phyloP scores from a whole-genome alignment of 805 yeast species.

The Saccharomycopsis malanga region DNA sequence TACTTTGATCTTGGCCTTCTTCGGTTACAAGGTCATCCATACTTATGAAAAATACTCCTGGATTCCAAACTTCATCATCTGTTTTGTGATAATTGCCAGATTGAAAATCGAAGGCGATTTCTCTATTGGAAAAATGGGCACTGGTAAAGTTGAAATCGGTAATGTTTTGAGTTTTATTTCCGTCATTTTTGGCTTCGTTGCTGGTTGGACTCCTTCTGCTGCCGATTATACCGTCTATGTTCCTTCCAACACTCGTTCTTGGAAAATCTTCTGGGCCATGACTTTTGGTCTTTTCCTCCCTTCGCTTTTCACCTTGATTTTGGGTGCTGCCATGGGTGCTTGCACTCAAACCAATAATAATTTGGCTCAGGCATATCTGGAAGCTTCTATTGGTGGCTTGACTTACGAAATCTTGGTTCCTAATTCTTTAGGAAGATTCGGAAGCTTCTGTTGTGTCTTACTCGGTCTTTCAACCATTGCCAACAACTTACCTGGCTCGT shows the following conservation, averaged over 20 bases:
- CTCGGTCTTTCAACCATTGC: conserved; percentile 82
- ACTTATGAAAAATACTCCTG: conserved; percentile 78
- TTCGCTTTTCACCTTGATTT: conserved; percentile 59
- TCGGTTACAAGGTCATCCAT: conserved; percentile 81
- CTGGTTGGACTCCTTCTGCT: conserved; percentile 93
- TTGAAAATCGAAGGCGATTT: conserved; percentile 62
- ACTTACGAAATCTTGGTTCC: conserved; percentile 71
- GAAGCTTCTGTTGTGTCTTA: conserved; percentile 80
- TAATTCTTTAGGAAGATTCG: conserved; percentile 79
- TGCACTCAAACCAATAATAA: conserved; percentile 43
- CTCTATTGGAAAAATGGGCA: conserved; percentile 37
- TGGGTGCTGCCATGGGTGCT: conserved; percentile 83
- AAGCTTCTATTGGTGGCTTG: conserved; percentile 70
- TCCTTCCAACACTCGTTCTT: conserved; percentile 53
- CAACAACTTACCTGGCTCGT: conserved; percentile 90
- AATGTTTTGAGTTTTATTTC: conserved; percentile 77
- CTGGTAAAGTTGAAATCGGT: conserved; percentile 70
- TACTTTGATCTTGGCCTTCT: conserved; percentile 68
- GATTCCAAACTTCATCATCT: conserved; percentile 72
- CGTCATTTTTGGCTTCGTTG: conserved; percentile 77
- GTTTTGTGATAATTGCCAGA: conserved; percentile 74
- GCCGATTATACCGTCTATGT: conserved; percentile 89
- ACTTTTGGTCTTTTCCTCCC: conserved; percentile 60
- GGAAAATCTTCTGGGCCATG: conserved; percentile 57
- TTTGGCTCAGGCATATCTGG: conserved; percentile 45